Evolutionary conservation across 129 eudicot genomes (phyloP), one percentile per base, ranked within the genome.

Genomic region (Centrapalus pauciflorus): DNA sequence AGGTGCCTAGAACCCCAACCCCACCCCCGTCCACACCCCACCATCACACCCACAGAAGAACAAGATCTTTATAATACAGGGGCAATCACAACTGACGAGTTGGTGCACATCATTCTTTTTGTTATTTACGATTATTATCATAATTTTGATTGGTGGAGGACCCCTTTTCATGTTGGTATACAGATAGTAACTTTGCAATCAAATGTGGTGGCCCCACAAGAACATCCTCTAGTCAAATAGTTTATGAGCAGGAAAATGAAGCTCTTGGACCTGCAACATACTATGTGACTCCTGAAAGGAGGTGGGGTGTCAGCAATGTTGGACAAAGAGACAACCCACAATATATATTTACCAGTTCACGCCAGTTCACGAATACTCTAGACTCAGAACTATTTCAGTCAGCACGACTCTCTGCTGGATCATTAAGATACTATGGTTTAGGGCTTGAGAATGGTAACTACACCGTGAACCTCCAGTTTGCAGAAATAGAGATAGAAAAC

Each of bases 281-380:
- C 41, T 76, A 71, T 67, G 75, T 83, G 52, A 67, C 65, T 23
- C 29, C 77, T 7, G 61, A 67, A 43, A 67, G 76, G 25, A 85
- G 90, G 67, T 91, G 98, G 98, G 98, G 87, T 2, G 96, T 92
- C 35, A 85, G 95, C 55, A 92, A 92, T 82, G 91, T 72, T 13
- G 96, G 96, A 61, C 74, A 50, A 5, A 79, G 82, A 45, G 70
- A 19, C 12, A 81, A 77, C 78, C 86, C 79, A 23, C 8, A 3
- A 32, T 78, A 84, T 28, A 67, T 55, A 43, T 17, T 1, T 4
- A 52, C 67, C 41, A 60, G 71, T 21, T 61, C 56, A 28, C 73
- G 80, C 25, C 85, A 75, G 40, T 80, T 80, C 65, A 78, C 77
- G 33, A 83, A 80, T 69, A 86, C 86, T 3, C 60, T 76, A 70